Evolutionary conservation across 768 basidiomycete genomes (phyloP).

Genomic region (Botryobasidium botryosum): DNA sequence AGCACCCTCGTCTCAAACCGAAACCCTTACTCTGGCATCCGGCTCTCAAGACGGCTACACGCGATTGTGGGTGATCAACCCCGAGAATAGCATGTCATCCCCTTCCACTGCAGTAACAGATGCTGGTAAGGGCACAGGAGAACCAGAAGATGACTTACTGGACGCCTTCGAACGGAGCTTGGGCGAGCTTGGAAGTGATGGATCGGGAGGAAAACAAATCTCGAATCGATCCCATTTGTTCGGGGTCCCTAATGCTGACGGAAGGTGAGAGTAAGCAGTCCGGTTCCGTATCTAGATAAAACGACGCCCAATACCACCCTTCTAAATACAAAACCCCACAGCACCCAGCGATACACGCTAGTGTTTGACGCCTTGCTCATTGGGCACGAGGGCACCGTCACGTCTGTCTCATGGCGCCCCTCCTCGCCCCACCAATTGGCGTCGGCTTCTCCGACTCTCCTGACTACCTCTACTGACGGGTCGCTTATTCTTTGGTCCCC

Average conservation of each 20-base stretch:
- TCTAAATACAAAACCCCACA: conserved; percentile 12
- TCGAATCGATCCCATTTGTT: conserved; percentile 24
- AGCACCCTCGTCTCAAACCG: conserved; percentile 21
- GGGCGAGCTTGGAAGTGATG: conserved; percentile 41
- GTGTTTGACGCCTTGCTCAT: conserved; percentile 87
- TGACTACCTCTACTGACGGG: conserved; percentile 92
- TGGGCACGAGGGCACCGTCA: conserved; percentile 91
- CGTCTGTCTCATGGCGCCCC: conserved; percentile 73
- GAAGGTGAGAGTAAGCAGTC: conserved; percentile 21
- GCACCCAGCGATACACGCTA: conserved; percentile 45
- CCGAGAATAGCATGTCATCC: conserved; percentile 23
- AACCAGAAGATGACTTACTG: conserved; percentile 53
- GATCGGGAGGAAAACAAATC: conserved; percentile 68
- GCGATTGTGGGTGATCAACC: conserved; percentile 76
- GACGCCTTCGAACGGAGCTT: conserved; percentile 80
- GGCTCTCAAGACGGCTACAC: conserved; percentile 93
- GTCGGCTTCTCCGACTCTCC: conserved; percentile 31
- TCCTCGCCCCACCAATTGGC: conserved; percentile 9
- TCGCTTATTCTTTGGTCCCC: conserved; percentile 92
- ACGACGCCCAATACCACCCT: background rate
- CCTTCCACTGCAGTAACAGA: conserved; percentile 13
- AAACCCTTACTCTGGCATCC: conserved; percentile 58
- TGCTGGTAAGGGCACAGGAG: conserved; percentile 12
- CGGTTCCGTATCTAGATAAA: conserved; percentile 1
- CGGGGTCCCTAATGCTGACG: conserved; percentile 10